These are phyloP conservation scores for Hygrophila difformis DNA, from an alignment of 257 asterid genomes.

Conservation along the genomic window DNA sequence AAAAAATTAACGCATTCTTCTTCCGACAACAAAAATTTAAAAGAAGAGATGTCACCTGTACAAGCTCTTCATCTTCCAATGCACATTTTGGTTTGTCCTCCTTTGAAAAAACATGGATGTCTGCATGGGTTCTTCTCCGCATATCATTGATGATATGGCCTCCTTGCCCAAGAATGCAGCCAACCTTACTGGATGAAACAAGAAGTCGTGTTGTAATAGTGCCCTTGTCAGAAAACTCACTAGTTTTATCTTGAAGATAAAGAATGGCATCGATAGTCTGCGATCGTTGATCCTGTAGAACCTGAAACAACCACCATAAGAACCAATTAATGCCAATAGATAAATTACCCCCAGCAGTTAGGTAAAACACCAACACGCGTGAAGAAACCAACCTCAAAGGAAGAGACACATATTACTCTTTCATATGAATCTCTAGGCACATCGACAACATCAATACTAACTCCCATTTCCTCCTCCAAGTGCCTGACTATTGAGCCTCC, in stretches of 20 bases:
- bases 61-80: conserved; percentile 76
- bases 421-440: conserved; percentile 44
- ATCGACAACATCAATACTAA: conserved; percentile 53
- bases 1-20: conserved; percentile 4
- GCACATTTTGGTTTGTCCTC: conserved; percentile 72
- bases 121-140: conserved; percentile 85
- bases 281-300: conserved; percentile 51
- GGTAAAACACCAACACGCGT: no score
- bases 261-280: conserved; percentile 68
- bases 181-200: conserved; percentile 76
- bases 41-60: conserved; percentile 51
- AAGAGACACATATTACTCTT: conserved; percentile 62
- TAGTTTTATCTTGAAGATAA: conserved; percentile 57
- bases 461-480: conserved; percentile 68
- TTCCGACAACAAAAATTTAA: conserved; percentile 2
- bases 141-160: conserved; percentile 74
- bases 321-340: conserved; percentile 12
- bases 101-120: conserved; percentile 67
- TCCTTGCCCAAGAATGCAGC: conserved; percentile 85
- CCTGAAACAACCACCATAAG: conserved; percentile 38
- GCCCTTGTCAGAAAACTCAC: conserved; percentile 61
- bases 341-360: conserved; percentile 9
- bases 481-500: conserved; percentile 66
- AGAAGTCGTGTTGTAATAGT: conserved; percentile 64
- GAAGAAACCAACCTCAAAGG: conserved; percentile 62